phyloP scores from a whole-genome alignment of 177 flowering plant genomes.

The Telopea speciosissima region DNA sequence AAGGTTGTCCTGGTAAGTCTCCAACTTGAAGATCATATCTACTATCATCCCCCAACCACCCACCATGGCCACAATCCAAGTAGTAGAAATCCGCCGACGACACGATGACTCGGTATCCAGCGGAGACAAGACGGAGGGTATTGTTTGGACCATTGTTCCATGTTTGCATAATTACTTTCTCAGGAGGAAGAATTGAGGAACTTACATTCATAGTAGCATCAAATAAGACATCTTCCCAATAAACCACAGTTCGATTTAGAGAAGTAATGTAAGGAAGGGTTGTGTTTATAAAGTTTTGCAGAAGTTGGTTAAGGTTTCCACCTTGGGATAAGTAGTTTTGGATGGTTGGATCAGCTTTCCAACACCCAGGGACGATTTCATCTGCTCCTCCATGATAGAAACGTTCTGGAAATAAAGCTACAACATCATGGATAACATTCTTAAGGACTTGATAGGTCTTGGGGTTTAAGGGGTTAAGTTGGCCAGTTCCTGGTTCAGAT shows the following conservation, averaged over 20 bases:
- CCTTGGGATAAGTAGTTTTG: constrained; percentile 40
- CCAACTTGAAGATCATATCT: constrained; percentile 34
- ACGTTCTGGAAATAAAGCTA: constrained; percentile 61
- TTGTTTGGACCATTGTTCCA: constrained; percentile 85
- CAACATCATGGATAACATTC: constrained; percentile 50
- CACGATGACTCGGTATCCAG: constrained; percentile 78
- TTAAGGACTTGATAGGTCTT: constrained; percentile 65
- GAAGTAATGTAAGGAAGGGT: constrained; percentile 65
- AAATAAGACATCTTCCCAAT: constrained; percentile 85
- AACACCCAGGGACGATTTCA: constrained; percentile 74
- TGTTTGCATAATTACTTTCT: constrained; percentile 60
- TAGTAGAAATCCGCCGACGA: constrained; percentile 81
- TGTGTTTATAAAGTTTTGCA: constrained; percentile 58
- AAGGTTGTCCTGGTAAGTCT: constrained; percentile 18
- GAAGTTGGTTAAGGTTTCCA: constrained; percentile 66
- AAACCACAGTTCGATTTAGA: constrained; percentile 56
- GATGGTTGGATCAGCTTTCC: constrained; percentile 66
- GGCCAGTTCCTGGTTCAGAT: constrained; percentile 91
- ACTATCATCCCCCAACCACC: constrained; percentile 70
- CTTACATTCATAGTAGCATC: constrained; percentile 40
- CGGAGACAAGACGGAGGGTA: constrained; percentile 54
- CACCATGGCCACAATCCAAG: constrained; percentile 94
- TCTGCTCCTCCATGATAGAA: constrained; percentile 82
- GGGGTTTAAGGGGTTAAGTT: constrained; percentile 75
- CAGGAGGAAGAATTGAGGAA: constrained; percentile 40